Conservation (phyloP, 441 rosid species). For the Populus hybrid region DNA sequence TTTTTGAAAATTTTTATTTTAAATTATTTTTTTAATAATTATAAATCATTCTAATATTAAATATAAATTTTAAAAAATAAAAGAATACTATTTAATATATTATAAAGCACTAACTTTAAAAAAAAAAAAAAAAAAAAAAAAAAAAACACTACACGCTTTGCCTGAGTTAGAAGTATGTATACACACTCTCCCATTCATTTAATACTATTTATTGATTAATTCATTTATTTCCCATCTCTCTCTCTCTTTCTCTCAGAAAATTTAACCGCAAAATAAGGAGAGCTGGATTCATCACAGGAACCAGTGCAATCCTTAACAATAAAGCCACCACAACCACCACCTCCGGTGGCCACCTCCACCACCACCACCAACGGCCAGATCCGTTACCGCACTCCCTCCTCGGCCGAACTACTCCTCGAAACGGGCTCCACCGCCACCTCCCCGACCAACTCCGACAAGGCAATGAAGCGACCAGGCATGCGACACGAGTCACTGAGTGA, state of each 20-base stretch:
- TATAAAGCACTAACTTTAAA: too few species aligned
- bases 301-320: constrained; percentile 50
- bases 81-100: too few species aligned
- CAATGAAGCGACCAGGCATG: constrained; percentile 53
- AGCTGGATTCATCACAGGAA: constrained; percentile 82
- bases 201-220: not conserved
- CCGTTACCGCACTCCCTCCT: constrained; percentile 89
- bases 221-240: not conserved
- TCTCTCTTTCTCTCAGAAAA: not conserved
- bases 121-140: too few species aligned
- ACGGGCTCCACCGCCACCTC: constrained; percentile 36
- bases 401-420: constrained; percentile 74
- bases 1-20: too few species aligned
- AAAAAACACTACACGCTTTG: not conserved
- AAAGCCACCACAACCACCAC: constrained; percentile 36
- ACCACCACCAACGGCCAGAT: constrained; percentile 68
- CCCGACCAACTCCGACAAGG: constrained; percentile 30
- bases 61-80: too few species aligned
- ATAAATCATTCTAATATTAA: too few species aligned
- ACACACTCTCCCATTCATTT: not conserved
- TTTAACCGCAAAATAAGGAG: constrained; percentile 17
- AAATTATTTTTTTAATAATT: too few species aligned
- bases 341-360: constrained; percentile 29
- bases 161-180: not conserved
- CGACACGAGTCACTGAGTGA: constrained; percentile 64